Evolutionary conservation across 2,329 filamentous ascomycete genomes (phyloP).

Genomic region (Geosmithia putterillii): DNA sequence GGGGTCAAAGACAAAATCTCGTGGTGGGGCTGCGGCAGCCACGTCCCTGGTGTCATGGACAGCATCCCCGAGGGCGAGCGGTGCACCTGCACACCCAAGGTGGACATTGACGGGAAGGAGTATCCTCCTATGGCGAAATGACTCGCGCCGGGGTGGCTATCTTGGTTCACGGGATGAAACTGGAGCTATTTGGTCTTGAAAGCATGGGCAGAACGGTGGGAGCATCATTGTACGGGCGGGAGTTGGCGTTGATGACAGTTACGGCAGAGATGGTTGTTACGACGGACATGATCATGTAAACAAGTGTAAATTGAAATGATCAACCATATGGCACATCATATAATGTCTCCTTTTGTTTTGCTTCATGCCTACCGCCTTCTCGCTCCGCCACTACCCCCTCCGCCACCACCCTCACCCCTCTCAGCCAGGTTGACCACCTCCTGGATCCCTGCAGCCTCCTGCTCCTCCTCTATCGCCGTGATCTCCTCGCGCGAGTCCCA

Average conservation of each 20-base stretch:
- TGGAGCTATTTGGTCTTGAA: not conserved
- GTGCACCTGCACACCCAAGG: constrained; percentile 53
- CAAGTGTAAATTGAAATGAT: too few relatives aligned
- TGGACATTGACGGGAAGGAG: constrained; percentile 45
- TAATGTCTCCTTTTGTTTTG: not conserved
- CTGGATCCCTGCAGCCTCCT: constrained; percentile 88
- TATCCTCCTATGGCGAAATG: constrained; percentile 51
- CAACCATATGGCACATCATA: too few relatives aligned
- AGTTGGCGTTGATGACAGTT: too few relatives aligned
- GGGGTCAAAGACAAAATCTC: constrained; percentile 39
- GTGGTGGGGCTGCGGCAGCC: constrained; percentile 54
- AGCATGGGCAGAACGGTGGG: not conserved
- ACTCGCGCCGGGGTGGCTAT: not conserved
- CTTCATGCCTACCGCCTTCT: constrained; percentile 16
- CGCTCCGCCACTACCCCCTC: constrained; percentile 18
- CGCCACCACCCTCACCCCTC: constrained; percentile 41
- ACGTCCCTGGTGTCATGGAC: constrained; percentile 52
- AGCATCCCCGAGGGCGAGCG: constrained; percentile 42
- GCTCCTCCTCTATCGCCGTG: constrained; percentile 81
- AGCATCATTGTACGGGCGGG: too few relatives aligned
- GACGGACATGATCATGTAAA: too few relatives aligned
- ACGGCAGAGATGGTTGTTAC: too few relatives aligned
- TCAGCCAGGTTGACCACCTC: constrained; percentile 86
- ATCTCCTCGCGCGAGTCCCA: constrained; percentile 97
- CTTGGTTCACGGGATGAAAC: not conserved